phyloP scores from a whole-genome alignment of 78 protist genomes.

The Dictyostelium brefeldianum region DNA sequence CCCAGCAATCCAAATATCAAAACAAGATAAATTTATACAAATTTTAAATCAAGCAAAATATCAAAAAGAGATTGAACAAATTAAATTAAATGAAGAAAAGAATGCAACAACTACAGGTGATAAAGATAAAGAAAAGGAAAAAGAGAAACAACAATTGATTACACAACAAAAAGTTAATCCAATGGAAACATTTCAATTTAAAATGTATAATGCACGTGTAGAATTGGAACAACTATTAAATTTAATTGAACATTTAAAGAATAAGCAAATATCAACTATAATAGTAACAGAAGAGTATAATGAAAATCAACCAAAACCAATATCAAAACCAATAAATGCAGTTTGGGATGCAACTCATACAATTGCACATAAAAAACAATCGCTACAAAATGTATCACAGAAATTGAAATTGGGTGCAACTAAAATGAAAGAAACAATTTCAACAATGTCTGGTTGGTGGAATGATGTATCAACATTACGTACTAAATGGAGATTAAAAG shows the following conservation, averaged over 20 bases:
- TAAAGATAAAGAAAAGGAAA: background rate
- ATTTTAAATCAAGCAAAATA: constrained; percentile 38
- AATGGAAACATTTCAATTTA: constrained; percentile 35
- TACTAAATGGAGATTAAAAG: constrained; percentile 68
- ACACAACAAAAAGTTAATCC: constrained; percentile 27
- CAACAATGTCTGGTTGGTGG: constrained; percentile 57
- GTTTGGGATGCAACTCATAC: constrained; percentile 1
- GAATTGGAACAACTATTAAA: constrained; percentile 58
- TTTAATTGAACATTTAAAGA: constrained; percentile 47
- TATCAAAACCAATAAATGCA: background rate
- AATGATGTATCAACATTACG: constrained; percentile 40
- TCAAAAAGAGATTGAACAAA: constrained; percentile 10
- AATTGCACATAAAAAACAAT: constrained; percentile 16
- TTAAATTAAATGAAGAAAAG: constrained; percentile 15
- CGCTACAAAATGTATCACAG: constrained; percentile 2
- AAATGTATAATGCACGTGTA: constrained; percentile 51
- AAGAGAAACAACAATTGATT: background rate
- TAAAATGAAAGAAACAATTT: constrained; percentile 43
- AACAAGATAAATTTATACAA: constrained; percentile 18
- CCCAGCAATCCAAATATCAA: background rate
- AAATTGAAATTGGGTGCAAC: constrained; percentile 38
- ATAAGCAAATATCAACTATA: background rate
- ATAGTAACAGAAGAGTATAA: background rate
- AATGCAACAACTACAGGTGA: background rate
- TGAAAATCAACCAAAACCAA: constrained; percentile 4